Base-by-base conservation (phyloP, 225 moss, liverwort and hornwort genomes). In the Sphagnum contortum region DNA sequence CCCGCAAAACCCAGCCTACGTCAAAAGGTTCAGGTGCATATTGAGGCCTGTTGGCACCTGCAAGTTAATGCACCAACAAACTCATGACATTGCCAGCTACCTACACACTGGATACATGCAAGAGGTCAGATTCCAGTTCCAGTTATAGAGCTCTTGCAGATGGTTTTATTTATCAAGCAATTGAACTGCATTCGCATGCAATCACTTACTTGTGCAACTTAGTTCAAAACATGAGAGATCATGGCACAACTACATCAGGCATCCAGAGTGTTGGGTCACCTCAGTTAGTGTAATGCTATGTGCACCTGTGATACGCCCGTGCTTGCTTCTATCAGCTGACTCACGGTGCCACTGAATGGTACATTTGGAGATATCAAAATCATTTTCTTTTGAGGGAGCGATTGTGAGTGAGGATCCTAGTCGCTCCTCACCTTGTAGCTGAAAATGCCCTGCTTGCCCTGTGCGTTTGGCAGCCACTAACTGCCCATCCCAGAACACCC, bases 11-110 rank as follows among this genome's bases (percentile, higher is more conserved):
- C 77, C 83, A 87, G 48, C 92, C 92, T 44, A 98, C 88, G 72
- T 98, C 96, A 67, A 83, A 85, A 47, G 96, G 96, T 66, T 98
- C 96, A 13, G 96, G 96, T 51, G 96, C 88, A 72, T 98, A 98
- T 65, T 98, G 90, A 64, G 88, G 87, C 49, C 92, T 84, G 59
- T 90, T 88, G 50, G 96, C 92, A 82, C 96, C 90, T 90, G 68
- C 55, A 74, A 73, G 60, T 54, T 29, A 29, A 48, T 1, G 68
- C n/a, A 68, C 6, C 57, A 55, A 59, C 47, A 6, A 46, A 44
- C 10, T 8, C 12, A 12, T 55, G 4, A 13, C 55, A 7, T 7
- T 13, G 8, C 44, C 6, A 48, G 2, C 46, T 6, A 46, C 29
- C 48, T 12, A 7, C 14, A 11, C 12, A 12, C 48, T 9, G 45